phyloP scores from a whole-genome alignment of 257 asterid species.

The Solanum appendiculatum region DNA sequence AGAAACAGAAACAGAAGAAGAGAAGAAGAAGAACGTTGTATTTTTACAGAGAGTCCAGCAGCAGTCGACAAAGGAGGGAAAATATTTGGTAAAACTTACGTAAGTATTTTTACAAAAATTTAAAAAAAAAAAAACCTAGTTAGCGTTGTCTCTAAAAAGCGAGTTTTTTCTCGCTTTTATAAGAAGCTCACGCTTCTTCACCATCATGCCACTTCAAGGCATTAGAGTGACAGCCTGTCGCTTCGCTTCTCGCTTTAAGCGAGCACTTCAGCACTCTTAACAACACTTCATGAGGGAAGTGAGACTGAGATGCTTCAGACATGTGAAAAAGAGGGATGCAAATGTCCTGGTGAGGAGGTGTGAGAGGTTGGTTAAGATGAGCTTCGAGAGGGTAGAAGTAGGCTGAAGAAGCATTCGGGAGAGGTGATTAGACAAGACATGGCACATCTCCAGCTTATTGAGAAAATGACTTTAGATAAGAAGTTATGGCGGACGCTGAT shows the following conservation, averaged over 20 bases:
- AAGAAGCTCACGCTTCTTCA: neutral
- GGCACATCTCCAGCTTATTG: neutral
- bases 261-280: neutral
- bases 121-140: neutral
- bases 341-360: neutral
- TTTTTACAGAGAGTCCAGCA: neutral
- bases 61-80: neutral
- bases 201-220: neutral
- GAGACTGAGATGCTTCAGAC: neutral
- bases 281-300: neutral
- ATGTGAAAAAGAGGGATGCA: neutral
- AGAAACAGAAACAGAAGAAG: neutral
- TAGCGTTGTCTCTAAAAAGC: neutral
- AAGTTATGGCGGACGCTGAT: neutral
- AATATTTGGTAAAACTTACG: neutral
- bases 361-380: neutral
- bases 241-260: neutral
- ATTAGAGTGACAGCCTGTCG: neutral
- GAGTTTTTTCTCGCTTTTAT: neutral
- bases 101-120: neutral
- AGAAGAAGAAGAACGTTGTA: neutral
- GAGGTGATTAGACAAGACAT: neutral
- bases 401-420: neutral
- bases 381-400: neutral
- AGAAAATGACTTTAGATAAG: neutral